Conservation (phyloP, 176 grass and related monocot genomes). For the Triticum urartu region DNA sequence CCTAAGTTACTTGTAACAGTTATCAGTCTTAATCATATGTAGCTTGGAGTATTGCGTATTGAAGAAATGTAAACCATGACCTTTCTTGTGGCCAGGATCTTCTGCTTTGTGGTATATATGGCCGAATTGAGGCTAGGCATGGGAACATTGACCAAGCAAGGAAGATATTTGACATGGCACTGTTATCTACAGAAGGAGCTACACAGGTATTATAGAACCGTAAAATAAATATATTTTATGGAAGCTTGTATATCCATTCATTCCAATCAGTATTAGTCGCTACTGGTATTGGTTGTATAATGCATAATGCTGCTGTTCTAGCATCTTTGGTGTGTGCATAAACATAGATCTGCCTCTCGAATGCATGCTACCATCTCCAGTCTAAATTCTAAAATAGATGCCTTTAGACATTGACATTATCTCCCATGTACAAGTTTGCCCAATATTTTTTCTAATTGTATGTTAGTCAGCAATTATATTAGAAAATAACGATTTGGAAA, state of each 20-base stretch:
- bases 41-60: neutral
- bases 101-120: slow-evolving; percentile 95
- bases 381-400: slow-evolving; percentile 12
- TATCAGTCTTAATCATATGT: neutral
- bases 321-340: neutral
- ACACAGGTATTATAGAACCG: slow-evolving; percentile 52
- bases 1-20: neutral
- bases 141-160: slow-evolving; percentile 86
- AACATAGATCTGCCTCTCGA: neutral
- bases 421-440: neutral
- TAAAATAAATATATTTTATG: slow-evolving; percentile 23
- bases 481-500: neutral
- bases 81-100: slow-evolving; percentile 58
- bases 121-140: slow-evolving; percentile 66
- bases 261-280: slow-evolving; percentile 8
- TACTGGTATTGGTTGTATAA: neutral
- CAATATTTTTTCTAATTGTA: neutral
- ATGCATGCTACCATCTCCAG: neutral
- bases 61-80: neutral
- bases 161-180: slow-evolving; percentile 97
- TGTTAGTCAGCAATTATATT: neutral
- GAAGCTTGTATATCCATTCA: neutral
- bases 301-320: slow-evolving; percentile 20
- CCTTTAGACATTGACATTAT: neutral
- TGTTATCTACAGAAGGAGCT: slow-evolving; percentile 69